These are phyloP conservation scores for Metahyphopichia silvanorum DNA, from an alignment of 805 yeast species.

Conservation along the genomic window DNA sequence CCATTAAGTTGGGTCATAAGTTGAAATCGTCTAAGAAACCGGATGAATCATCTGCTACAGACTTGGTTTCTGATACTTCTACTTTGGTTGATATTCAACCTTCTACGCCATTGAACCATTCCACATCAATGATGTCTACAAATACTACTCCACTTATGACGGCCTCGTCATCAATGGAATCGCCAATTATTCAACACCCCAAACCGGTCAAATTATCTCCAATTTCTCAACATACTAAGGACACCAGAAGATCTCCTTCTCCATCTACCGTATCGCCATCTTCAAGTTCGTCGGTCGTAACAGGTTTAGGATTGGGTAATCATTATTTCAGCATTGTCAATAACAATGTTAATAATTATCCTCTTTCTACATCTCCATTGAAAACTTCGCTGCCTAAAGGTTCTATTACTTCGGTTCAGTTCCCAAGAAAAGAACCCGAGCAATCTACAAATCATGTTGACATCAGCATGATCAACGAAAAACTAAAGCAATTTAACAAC, in stretches of 20 bases:
- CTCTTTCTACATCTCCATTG: constrained; percentile 27
- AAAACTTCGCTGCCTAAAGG: constrained; percentile 4
- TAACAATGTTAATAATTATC: constrained; percentile 21
- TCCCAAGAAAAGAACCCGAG: background rate
- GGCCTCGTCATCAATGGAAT: background rate
- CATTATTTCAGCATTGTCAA: constrained; percentile 29
- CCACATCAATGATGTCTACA: background rate
- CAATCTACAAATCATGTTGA: constrained; percentile 8
- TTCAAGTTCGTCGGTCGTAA: constrained; percentile 13
- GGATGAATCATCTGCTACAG: no score
- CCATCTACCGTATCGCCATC: background rate
- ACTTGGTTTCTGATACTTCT: no score
- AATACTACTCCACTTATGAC: no score
- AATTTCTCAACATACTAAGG: no score
- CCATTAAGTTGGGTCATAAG: constrained; percentile 27
- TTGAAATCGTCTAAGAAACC: background rate
- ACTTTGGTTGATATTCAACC: background rate
- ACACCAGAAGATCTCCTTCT: background rate
- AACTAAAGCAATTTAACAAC: constrained; percentile 11
- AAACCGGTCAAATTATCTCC: background rate
- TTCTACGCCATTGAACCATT: constrained; percentile 2
- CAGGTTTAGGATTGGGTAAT: constrained; percentile 40
- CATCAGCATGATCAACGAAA: constrained; percentile 13
- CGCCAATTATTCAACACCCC: background rate
- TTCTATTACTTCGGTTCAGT: background rate